Base-by-base conservation (phyloP, 2,329 filamentous ascomycete genomes). In the Aphanocladium album region DNA sequence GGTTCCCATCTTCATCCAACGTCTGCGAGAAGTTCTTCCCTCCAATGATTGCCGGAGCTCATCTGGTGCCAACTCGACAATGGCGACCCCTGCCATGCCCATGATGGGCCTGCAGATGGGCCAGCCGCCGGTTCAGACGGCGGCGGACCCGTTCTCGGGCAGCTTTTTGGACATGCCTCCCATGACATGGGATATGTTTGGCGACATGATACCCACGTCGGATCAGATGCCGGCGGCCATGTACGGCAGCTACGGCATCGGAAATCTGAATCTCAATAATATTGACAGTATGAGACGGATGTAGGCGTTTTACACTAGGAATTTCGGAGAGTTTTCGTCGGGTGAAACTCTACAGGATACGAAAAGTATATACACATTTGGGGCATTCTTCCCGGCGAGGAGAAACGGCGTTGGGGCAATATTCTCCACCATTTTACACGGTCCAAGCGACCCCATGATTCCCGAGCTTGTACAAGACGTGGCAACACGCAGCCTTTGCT, bases 1-100 rank as follows among this genome's bases (percentile, higher is more conserved):
- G 17, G 73, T 72, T 17, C 83, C 83, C 0, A 64, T 65, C 4
- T 84, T 76, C 51, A 76, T 86, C 41, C 66, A 70, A 19, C 78
- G 73, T 43, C 71, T 85, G 12, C 77, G 75, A 46, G 69, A 74
- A 1, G 65, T 74, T 21, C 68, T 83, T 25, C 77, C 79, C 4
- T 57, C 60, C 7, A 52, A 53, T 46, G 60, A 61, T 39, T 51
- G 60, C 46, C 60, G 60, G 12, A 45, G 37, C 14, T 61, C 59
- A 3, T 46, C 49, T 8, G 19, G 33, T 1, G 19, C 39, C 14
- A 52, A 46, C 50, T 46, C 57, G 41, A 47, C 46, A 25, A 57
- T 19, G 27, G 23, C 53, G 21, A 51, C 60, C 21, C 56, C 55
- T 5, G 52, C 55, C 35, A 57, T 59, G 43, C 55, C 60, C 41